phyloP scores from a whole-genome alignment of 75 land plant species.

The Picea sitchensis region DNA sequence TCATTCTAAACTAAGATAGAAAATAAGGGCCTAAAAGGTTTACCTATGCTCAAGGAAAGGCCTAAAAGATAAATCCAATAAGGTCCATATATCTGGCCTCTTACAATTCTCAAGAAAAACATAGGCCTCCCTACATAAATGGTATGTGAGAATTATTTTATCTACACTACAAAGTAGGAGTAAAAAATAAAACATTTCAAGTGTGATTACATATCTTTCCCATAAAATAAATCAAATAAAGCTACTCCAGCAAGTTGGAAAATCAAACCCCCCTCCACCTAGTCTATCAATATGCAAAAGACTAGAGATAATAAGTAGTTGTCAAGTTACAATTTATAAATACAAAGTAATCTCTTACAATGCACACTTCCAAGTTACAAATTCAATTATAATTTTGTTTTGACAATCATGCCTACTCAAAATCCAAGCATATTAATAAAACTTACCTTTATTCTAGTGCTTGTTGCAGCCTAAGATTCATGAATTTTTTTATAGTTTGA shows the following conservation, averaged over 20 bases:
- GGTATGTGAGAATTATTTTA: too few relatives aligned
- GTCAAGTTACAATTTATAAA: too few relatives aligned
- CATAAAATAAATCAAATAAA: conserved; percentile 70
- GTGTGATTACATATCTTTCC: conserved; percentile 36
- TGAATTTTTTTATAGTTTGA: conserved; percentile 34
- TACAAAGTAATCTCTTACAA: too few relatives aligned
- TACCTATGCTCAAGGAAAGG: not conserved
- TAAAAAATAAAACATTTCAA: too few relatives aligned
- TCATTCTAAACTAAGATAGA: not conserved
- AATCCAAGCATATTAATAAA: not conserved
- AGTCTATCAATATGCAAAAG: conserved; percentile 60
- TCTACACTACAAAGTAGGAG: too few relatives aligned
- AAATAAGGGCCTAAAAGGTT: not conserved
- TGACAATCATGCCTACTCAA: not conserved
- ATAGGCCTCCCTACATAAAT: too few relatives aligned
- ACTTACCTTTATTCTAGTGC: conserved; percentile 35
- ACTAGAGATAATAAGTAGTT: too few relatives aligned
- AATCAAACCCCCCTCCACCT: conserved; percentile 72
- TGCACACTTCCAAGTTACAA: not conserved
- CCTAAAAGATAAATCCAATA: conserved; percentile 2
- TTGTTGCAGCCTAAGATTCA: conserved; percentile 49
- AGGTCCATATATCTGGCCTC: not conserved
- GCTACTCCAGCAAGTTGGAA: conserved; percentile 88
- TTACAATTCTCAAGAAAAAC: not conserved
- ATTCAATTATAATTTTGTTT: not conserved